Base-by-base conservation (phyloP, 2,329 filamentous ascomycete species). In the Nemania serpens region DNA sequence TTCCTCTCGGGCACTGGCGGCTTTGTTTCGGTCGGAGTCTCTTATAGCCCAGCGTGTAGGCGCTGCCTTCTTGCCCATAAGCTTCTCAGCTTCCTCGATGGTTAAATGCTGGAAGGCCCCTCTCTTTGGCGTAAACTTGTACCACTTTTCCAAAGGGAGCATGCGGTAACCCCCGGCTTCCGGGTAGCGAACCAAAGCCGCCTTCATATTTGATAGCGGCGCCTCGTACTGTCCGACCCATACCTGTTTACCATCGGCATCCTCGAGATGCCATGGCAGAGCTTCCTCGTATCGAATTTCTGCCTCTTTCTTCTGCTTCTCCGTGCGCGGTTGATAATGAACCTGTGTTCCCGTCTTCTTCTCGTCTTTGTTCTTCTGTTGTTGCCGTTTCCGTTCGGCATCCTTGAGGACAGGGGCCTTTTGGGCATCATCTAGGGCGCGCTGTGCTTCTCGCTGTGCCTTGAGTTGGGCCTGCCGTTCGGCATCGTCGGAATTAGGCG, bases 91-190 rank as follows among this genome's bases (percentile, higher is more conserved):
- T 73, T 97, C 89, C 64, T 97, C 93, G 11, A 93, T 87, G 0
- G 87, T 89, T 74, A 93, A 85, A 0, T 87, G 84, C 72, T 89
- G 88, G 72, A 95, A 94, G 11, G 89, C 85, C 1, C 68, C 72
- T 57, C 91, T 90, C 73, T 94, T 94, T 45, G 88, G 83, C 3
- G 85, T 88, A 73, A 97, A 96, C 58, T 87, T 90, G 78, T 99
- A 99, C 88, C 91, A 97, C 72, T 97, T 97, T 76, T 99, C 94
- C 17, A 98, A 78, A 0, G 96, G 96, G 2, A 97, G 83, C 87
- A 98, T 91, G 60, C 88, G 88, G 73, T 96, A 95, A 50, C 83
- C 86, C 1, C 82, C 82, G 10, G 86, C 83, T 29, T 64, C 58
- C 1, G 61, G 64, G 39, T 87, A 84, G 36, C 92, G 89, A 45